Evolutionary conservation across 345 rosid genomes (phyloP).

Genomic region (Rhizophora mangle): DNA sequence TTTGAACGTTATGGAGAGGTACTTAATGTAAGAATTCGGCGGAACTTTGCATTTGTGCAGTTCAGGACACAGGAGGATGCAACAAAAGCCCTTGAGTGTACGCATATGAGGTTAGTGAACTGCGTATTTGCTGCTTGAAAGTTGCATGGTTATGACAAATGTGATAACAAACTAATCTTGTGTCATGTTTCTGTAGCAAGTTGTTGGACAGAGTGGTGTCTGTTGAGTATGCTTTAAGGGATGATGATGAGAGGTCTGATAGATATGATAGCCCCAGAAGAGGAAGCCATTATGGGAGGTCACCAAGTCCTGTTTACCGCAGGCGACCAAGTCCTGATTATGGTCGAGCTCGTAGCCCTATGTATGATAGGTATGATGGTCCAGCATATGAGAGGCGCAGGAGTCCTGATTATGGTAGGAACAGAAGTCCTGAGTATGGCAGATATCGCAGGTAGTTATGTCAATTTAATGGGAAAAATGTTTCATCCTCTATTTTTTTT

Average conservation of each 20-base stretch:
- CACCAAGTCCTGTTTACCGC: slow-evolving; percentile 63
- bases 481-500: background rate
- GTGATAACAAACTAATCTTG: no score
- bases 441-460: slow-evolving; percentile 61
- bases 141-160: background rate
- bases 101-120: slow-evolving; percentile 58
- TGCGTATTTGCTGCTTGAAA: background rate
- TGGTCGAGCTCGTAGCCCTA: slow-evolving; percentile 70
- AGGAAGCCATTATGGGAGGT: slow-evolving; percentile 50
- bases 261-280: slow-evolving; percentile 63
- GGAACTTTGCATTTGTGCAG: slow-evolving; percentile 83
- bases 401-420: slow-evolving; percentile 45
- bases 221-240: slow-evolving; percentile 82
- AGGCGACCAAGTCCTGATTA: slow-evolving; percentile 79
- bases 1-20: slow-evolving; percentile 80
- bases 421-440: slow-evolving; percentile 46
- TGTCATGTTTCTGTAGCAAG: slow-evolving; percentile 45
- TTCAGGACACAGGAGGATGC: slow-evolving; percentile 83
- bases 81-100: slow-evolving; percentile 69
- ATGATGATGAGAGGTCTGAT: slow-evolving; percentile 69
- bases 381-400: slow-evolving; percentile 48
- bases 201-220: slow-evolving; percentile 77
- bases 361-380: slow-evolving; percentile 61
- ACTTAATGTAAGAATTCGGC: slow-evolving; percentile 59
- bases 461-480: background rate